phyloP scores from a whole-genome alignment of 208 protist genomes.

The Herpetomonas tarakana region DNA sequence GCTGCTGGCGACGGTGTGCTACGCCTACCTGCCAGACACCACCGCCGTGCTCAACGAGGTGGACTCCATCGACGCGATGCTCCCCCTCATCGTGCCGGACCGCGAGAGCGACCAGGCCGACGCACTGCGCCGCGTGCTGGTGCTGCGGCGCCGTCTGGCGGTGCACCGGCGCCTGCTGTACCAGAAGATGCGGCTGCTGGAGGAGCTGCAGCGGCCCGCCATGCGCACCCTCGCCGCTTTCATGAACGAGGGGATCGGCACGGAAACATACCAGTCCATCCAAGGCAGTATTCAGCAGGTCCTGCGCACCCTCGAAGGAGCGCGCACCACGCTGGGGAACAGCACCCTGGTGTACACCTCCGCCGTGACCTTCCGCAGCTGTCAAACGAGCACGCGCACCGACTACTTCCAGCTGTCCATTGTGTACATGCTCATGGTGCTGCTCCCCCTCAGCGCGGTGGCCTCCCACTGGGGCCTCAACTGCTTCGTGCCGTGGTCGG shows the following conservation, averaged over 20 bases:
- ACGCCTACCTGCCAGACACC: constrained; percentile 48
- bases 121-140: constrained; percentile 48
- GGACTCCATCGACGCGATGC: constrained; percentile 62
- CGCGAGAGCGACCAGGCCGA: constrained; percentile 64
- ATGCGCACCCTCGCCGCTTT: constrained; percentile 37
- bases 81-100: constrained; percentile 41
- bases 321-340: constrained; percentile 46
- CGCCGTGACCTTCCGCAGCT: constrained; percentile 36
- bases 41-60: constrained; percentile 46
- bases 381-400: constrained; percentile 28
- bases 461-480: constrained; percentile 72
- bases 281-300: constrained; percentile 19
- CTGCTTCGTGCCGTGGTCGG: constrained; percentile 42
- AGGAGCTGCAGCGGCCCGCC: constrained; percentile 23
- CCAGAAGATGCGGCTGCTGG: constrained; percentile 47
- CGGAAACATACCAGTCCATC: constrained; percentile 7
- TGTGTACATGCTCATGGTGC: constrained; percentile 35
- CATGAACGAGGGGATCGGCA: constrained; percentile 8
- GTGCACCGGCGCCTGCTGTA: constrained; percentile 42
- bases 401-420: constrained; percentile 56
- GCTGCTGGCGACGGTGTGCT: constrained; percentile 34
- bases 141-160: constrained; percentile 50
- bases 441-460: constrained; percentile 50
- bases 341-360: constrained; percentile 68
- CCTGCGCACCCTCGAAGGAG: constrained; percentile 37